Evolutionary conservation across 1,139 yeast species (phyloP).

Genomic region (Protomyces macrosporus): DNA sequence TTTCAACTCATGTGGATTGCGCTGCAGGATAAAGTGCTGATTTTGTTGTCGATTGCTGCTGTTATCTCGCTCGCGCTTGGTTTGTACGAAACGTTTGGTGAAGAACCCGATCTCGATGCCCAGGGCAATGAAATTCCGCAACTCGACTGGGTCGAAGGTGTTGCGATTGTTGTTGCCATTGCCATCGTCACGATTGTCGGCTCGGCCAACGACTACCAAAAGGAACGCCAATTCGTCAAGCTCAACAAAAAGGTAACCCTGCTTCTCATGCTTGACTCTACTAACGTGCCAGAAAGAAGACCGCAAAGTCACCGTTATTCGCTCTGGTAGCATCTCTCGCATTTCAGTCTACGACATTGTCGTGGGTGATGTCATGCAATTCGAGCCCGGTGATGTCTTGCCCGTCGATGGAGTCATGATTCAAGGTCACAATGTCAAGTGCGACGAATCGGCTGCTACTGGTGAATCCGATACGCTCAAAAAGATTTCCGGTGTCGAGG

Average conservation of each 20-base stretch:
- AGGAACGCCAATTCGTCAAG: constrained; percentile 86
- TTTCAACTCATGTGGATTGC: constrained; percentile 71
- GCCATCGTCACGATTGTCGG: constrained; percentile 87
- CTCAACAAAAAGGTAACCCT: constrained; percentile 48
- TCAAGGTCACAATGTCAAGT: constrained; percentile 66
- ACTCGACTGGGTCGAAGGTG: constrained; percentile 69
- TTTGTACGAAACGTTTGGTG: constrained; percentile 84
- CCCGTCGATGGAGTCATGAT: constrained; percentile 82
- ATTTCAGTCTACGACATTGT: constrained; percentile 68
- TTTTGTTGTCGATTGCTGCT: constrained; percentile 79
- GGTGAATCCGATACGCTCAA: constrained; percentile 85
- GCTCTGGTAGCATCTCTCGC: constrained; percentile 65
- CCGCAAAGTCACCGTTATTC: constrained; percentile 66
- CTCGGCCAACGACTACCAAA: constrained; percentile 91
- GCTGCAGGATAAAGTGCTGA: constrained; percentile 82
- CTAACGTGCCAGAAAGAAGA: constrained; percentile 67
- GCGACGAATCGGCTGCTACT: constrained; percentile 88
- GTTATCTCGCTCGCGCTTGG: constrained; percentile 84
- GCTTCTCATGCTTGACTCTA: not conserved
- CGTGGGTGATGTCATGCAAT: constrained; percentile 76
- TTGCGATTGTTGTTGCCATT: constrained; percentile 90
- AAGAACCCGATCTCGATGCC: constrained; percentile 64
- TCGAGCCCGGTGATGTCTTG: constrained; percentile 91
- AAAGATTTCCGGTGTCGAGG: constrained; percentile 54
- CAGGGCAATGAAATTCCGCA: constrained; percentile 49